A percentile compares a stretch with the other conserved stretches of the same genome.
phyloP scores from a whole-genome alignment of 1,284 basidiomycete genomes.

The Sanghuangporus sanghuang region DNA sequence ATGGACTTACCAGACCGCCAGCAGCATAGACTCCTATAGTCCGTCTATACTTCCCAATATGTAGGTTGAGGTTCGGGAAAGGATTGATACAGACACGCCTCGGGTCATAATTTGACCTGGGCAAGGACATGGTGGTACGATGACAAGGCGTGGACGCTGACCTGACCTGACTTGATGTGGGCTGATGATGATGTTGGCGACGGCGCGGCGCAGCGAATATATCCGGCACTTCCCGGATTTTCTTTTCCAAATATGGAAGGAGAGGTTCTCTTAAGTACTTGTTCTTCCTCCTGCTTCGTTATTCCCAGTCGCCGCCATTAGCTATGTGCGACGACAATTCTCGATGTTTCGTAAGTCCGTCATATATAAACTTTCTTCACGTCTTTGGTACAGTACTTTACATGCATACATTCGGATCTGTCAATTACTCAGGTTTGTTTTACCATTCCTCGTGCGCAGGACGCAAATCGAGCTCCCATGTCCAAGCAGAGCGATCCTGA shows the following conservation, averaged over 20 bases:
- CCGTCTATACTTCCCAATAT: conserved; percentile 63
- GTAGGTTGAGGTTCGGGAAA: conserved; percentile 50
- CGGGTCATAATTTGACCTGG: conserved; percentile 81
- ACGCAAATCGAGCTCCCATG: conserved; percentile 60
- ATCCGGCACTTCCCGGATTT: background rate
- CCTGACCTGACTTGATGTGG: background rate
- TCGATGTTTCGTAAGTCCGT: no score
- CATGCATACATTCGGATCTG: no score
- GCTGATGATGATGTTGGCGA: background rate
- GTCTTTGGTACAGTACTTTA: no score
- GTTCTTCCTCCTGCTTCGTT: no score
- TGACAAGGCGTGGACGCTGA: background rate
- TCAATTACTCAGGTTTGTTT: background rate
- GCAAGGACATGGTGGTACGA: conserved; percentile 51
- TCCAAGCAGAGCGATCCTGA: conserved; percentile 61
- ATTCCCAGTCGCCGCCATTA: no score
- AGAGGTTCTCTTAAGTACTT: no score
- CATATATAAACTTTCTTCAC: no score
- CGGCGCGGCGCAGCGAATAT: background rate
- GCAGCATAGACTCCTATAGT: conserved; percentile 88
- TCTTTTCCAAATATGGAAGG: background rate
- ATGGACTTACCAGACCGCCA: conserved; percentile 75
- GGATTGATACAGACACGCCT: conserved; percentile 78
- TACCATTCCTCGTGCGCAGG: conserved; percentile 41
- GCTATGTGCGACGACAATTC: no score